Conservation (phyloP, 1,284 basidiomycete species). For the Exobasidium cylindrosporum region DNA sequence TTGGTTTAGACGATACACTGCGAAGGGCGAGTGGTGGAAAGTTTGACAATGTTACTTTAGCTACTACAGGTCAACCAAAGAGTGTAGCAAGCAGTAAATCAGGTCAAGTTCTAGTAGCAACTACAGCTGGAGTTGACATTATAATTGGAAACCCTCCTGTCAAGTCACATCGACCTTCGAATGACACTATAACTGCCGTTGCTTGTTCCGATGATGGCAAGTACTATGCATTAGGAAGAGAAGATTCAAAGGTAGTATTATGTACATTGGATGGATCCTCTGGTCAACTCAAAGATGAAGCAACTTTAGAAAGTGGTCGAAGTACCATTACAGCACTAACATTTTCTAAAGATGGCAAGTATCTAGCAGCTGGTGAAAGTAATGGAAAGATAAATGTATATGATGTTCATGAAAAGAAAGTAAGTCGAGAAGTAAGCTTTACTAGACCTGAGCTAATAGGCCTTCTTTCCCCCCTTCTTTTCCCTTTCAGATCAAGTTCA, state of each 20-base stretch:
- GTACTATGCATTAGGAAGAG: constrained; percentile 70
- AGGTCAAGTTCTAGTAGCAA: constrained; percentile 66
- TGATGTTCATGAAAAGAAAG: constrained; percentile 64
- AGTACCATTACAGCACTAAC: constrained; percentile 68
- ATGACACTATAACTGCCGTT: constrained; percentile 53
- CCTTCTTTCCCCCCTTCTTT: constrained; percentile 2
- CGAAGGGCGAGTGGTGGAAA: constrained; percentile 22
- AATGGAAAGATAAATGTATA: constrained; percentile 76
- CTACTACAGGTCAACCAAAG: constrained; percentile 69
- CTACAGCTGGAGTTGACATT: constrained; percentile 67
- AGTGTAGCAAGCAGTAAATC: constrained; percentile 23
- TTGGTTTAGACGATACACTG: constrained; percentile 40
- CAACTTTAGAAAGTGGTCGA: constrained; percentile 22
- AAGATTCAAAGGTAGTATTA: constrained; percentile 43
- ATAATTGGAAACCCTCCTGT: constrained; percentile 23
- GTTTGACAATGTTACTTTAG: constrained; percentile 26
- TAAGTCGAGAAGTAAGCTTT: neutral
- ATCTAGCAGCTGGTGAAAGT: constrained; percentile 69
- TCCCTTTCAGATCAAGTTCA: constrained; percentile 28
- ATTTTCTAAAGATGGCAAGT: constrained; percentile 73
- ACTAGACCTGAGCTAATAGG: neutral
- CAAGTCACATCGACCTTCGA: constrained; percentile 23
- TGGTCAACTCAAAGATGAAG: constrained; percentile 60
- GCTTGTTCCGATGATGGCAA: constrained; percentile 59
- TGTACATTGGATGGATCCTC: constrained; percentile 10